phyloP scores from a whole-genome alignment of 768 basidiomycete genomes.

The Leccinum imitatum region DNA sequence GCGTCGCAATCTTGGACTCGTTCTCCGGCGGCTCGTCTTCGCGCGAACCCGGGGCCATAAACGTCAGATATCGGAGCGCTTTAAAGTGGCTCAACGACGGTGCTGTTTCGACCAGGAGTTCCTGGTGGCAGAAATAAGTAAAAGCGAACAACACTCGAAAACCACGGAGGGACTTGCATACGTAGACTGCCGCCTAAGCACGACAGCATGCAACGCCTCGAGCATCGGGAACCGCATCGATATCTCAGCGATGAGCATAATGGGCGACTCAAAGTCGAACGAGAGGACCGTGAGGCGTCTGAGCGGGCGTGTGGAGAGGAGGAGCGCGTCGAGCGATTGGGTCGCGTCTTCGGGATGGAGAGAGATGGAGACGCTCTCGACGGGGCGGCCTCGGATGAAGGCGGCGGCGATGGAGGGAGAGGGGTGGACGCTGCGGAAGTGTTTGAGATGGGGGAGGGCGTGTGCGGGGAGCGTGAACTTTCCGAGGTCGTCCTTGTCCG shows the following conservation, averaged over 20 bases:
- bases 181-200: constrained; percentile 49
- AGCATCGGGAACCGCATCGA: constrained; percentile 46
- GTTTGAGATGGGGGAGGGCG: constrained; percentile 47
- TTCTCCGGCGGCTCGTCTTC: constrained; percentile 24
- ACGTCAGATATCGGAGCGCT: constrained; percentile 51
- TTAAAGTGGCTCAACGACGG: constrained; percentile 44
- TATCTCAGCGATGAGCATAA: constrained; percentile 47
- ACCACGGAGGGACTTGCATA: constrained; percentile 36
- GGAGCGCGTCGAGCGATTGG: constrained; percentile 45
- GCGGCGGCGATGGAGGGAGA: constrained; percentile 44
- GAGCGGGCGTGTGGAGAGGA: constrained; percentile 38
- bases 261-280: constrained; percentile 49
- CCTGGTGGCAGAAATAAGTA: constrained; percentile 27
- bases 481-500: neutral
- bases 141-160: no score
- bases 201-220: constrained; percentile 62
- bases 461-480: constrained; percentile 33
- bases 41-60: constrained; percentile 46
- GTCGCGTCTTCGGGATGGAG: constrained; percentile 42
- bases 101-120: constrained; percentile 41
- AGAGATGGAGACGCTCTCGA: constrained; percentile 54
- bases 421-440: constrained; percentile 56
- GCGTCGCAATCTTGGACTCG: constrained; percentile 51
- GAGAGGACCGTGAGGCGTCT: constrained; percentile 57
- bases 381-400: constrained; percentile 47